Conservation (phyloP, 2,329 filamentous ascomycete species). For the Cladosporium sp. region DNA sequence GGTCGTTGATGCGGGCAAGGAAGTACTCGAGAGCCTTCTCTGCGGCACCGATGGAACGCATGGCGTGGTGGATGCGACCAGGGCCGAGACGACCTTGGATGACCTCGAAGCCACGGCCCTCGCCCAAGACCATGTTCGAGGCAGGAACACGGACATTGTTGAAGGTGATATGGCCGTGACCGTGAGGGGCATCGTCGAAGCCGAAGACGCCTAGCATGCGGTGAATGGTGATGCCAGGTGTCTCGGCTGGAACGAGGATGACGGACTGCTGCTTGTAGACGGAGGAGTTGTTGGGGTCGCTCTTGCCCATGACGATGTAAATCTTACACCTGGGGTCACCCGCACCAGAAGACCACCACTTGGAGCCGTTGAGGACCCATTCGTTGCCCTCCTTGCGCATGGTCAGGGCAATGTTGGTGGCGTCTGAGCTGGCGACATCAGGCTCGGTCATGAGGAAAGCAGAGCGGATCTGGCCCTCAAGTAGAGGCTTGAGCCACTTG, state of each 20-base stretch:
- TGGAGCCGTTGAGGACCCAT: constrained; percentile 90
- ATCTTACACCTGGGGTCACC: constrained; percentile 89
- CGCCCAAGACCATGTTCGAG: constrained; percentile 82
- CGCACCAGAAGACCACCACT: constrained; percentile 99
- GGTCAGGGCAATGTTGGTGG: constrained; percentile 58
- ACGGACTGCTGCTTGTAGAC: constrained; percentile 91
- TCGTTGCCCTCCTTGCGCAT: constrained; percentile 83
- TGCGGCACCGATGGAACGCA: constrained; percentile 88
- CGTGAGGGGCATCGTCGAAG: constrained; percentile 97
- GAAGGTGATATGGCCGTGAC: constrained; percentile 91
- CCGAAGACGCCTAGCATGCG: constrained; percentile 94
- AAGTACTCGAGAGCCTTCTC: constrained; percentile 94
- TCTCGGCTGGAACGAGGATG: constrained; percentile 77
- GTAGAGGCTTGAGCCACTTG: constrained; percentile 51
- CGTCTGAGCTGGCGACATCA: constrained; percentile 52
- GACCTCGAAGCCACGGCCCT: constrained; percentile 94
- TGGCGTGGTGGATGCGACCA: constrained; percentile 95
- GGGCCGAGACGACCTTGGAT: constrained; percentile 96
- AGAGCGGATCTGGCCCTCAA: constrained; percentile 51
- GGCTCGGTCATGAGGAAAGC: constrained; percentile 63
- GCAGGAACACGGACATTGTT: constrained; percentile 84
- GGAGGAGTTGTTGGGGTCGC: constrained; percentile 71
- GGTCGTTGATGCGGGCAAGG: constrained; percentile 91
- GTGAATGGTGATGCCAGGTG: constrained; percentile 86
- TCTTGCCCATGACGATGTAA: constrained; percentile 97